These are phyloP conservation scores for Bimuria novae-zelandiae DNA, from an alignment of 2,329 filamentous ascomycete genomes.

Conservation along the genomic window DNA sequence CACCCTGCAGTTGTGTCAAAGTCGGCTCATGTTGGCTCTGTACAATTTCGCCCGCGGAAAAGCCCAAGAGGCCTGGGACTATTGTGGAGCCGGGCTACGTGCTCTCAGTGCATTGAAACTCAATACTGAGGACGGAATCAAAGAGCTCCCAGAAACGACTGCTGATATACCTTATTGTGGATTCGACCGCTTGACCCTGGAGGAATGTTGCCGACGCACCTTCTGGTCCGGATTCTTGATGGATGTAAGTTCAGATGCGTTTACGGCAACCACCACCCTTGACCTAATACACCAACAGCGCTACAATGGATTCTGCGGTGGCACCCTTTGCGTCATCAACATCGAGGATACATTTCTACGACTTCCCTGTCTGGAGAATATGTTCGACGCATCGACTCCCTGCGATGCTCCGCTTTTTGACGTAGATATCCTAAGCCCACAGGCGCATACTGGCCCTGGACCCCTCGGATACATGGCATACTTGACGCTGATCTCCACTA, in stretches of 20 bases:
- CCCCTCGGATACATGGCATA: conserved; percentile 60
- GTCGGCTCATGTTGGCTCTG: conserved; percentile 67
- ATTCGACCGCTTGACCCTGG: conserved; percentile 61
- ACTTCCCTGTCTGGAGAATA: conserved; percentile 64
- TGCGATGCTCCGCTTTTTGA: conserved; percentile 66
- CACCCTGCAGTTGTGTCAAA: conserved; percentile 69
- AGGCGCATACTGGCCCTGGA: conserved; percentile 33
- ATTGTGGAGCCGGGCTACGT: conserved; percentile 65
- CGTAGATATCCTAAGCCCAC: conserved; percentile 51
- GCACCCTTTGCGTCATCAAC: conserved; percentile 60
- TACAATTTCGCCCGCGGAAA: conserved; percentile 68
- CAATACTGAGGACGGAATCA: conserved; percentile 63
- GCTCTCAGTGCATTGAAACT: conserved; percentile 64
- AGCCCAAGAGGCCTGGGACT: conserved; percentile 66
- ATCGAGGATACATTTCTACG: conserved; percentile 69
- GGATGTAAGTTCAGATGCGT: conserved; percentile 58
- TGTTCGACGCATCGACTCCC: conserved; percentile 65
- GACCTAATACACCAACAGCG: conserved; percentile 50
- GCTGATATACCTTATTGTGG: conserved; percentile 60
- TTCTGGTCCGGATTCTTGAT: conserved; percentile 74
- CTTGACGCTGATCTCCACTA: conserved; percentile 64
- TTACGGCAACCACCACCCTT: conserved; percentile 36
- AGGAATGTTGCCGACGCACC: conserved; percentile 70
- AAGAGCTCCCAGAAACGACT: conserved; percentile 49
- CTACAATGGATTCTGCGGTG: conserved; percentile 61